phyloP scores from a whole-genome alignment of 1,139 yeast species.

The Candida sanyaensis region DNA sequence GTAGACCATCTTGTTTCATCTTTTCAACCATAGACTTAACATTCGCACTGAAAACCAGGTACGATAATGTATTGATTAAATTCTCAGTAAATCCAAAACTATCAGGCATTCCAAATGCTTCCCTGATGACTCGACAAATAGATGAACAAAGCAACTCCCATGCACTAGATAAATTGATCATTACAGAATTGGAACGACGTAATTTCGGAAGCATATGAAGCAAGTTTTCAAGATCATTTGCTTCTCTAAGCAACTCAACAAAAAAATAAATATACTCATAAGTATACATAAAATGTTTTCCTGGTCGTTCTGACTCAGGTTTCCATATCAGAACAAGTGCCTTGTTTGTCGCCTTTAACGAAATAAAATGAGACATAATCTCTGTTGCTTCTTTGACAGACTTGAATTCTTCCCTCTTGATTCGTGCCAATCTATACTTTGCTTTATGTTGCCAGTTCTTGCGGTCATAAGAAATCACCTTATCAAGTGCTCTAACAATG shows the following conservation, averaged over 20 bases:
- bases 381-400: slow-evolving; percentile 58
- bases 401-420: slow-evolving; percentile 54
- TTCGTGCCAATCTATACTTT: slow-evolving; percentile 67
- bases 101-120: slow-evolving; percentile 44
- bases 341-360: slow-evolving; percentile 69
- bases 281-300: slow-evolving; percentile 85
- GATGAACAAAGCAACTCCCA: slow-evolving; percentile 64
- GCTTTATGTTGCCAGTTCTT: slow-evolving; percentile 94
- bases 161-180: slow-evolving; percentile 59
- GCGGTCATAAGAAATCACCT: slow-evolving; percentile 61
- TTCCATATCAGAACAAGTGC: slow-evolving; percentile 88
- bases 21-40: slow-evolving; percentile 36
- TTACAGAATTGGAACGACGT: slow-evolving; percentile 73
- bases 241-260: slow-evolving; percentile 54
- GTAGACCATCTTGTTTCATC: slow-evolving; percentile 31
- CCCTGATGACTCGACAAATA: slow-evolving; percentile 51
- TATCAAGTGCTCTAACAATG: slow-evolving; percentile 29
- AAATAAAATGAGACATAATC: slow-evolving; percentile 64
- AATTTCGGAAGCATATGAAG: slow-evolving; percentile 66
- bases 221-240: slow-evolving; percentile 61
- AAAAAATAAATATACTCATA: slow-evolving; percentile 68
- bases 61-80: slow-evolving; percentile 47
- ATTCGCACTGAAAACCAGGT: slow-evolving; percentile 44
- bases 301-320: slow-evolving; percentile 89
- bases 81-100: slow-evolving; percentile 59